Base-by-base conservation (phyloP, 1,284 basidiomycete genomes). In the Microbotryum violaceum region DNA sequence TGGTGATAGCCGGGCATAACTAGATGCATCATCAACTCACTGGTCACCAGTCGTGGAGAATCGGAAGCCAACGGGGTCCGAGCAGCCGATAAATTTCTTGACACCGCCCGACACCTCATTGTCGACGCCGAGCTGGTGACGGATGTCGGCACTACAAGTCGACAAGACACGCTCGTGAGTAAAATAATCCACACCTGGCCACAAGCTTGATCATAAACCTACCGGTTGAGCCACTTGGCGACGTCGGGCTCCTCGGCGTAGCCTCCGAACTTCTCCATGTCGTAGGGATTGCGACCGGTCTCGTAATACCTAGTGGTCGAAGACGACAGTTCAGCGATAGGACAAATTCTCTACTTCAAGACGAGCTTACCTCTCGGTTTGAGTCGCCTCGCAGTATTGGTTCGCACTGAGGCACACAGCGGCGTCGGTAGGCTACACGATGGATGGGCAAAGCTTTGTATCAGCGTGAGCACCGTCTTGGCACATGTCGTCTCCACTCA, bases 241-340 rank as follows among this genome's bases (percentile, higher is more conserved):
- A 71, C 65, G 67, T 66, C 64, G 29, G 59, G 49, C 42, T 68
- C 64, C 53, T 72, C 70, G 16, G 33, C 63, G 49, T 69, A 72
- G 29, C 64, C 69, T 29, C 64, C 70, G n/a, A 60, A 66, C 57
- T 67, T 66, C n/a, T 50, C 29, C 61, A 71, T 64, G 54, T 71
- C 62, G 60, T 70, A 72, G 5, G 64, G 57, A 53, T 65, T 71
- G 10, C 67, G 60, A 2, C 67, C 67, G 2, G 63, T 62, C 37
- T 46, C 48, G 53, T 56, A 53, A 57, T 69, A 68, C 37, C 45
- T 46, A 53, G 23, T 21, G 18, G 29, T 21, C 16, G 27, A n/a
- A 1, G 37, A 44, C 18, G 27, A n/a, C 37, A 14, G 37, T 1
- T 42, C 37, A 20, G n/a, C 21, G 8, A 54, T 46, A 37, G 18